Base-by-base conservation (phyloP, 2,329 filamentous ascomycete species). In the Fusarium agapanthi region DNA sequence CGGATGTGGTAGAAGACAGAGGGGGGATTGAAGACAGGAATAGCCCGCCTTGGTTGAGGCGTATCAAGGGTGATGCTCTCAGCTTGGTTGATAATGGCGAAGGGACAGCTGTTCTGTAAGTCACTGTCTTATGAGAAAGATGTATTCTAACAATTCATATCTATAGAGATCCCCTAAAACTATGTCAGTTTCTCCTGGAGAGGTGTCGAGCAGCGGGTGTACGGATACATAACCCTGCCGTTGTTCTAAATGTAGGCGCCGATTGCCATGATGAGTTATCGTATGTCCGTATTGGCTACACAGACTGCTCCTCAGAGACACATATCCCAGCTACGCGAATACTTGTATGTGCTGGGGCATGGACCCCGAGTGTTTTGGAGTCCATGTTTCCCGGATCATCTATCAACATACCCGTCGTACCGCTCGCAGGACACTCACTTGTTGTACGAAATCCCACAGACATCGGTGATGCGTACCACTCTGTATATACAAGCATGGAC, bases 351-450 rank as follows among this genome's bases (percentile, higher is more conserved):
- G 88, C 92, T 0, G 93, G 93, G 7, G 88, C 90, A 7, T 95
- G 93, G 93, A 92, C 92, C 1, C 86, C 89, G 0, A 81, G 82
- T 37, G 89, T 93, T n/a, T 92, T 94, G 77, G 74, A 82, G 5
- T 82, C 84, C 1, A 86, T 95, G 22, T 95, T 95, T 76, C 89
- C 89, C 0, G 76, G 80, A 0, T 86, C 91, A 3, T 77, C 76
- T 6, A 76, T 86, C 4, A 79, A 83, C 16, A 81, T 95, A 28
- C 88, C 90, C 1, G 61, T 79, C 7, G 43, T 54, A 7, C 86
- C 88, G 24, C 83, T 95, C 10, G 91, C 92, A 1, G 93, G 93
- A 0, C 90, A 95, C 80, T 94, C 91, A 24, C 81, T 95, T 14
- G 87, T 95, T 6, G 81, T 95, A 9, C 87, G 84, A 64, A 89